Conservation (phyloP, 805 yeast species). For the Barnettozyma botsteinii region DNA sequence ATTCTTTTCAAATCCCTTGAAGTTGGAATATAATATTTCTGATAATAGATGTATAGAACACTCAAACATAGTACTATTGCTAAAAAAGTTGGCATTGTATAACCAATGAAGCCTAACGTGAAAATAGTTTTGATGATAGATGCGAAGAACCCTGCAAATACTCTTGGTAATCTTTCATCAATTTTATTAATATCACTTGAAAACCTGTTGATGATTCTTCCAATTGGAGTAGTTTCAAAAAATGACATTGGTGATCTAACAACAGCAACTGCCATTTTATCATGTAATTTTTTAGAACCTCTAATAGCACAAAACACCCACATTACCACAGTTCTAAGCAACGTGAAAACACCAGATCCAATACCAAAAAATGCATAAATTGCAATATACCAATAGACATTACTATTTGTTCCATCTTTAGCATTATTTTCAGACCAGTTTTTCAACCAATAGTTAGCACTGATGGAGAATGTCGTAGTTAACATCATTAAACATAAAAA, state of each 20-base stretch:
- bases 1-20: constrained; percentile 77
- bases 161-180: constrained; percentile 52
- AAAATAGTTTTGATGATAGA: constrained; percentile 39
- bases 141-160: constrained; percentile 42
- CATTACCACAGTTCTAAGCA: constrained; percentile 41
- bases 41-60: constrained; percentile 62
- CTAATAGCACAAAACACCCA: constrained; percentile 49
- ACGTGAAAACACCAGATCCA: constrained; percentile 41
- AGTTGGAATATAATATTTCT: constrained; percentile 59
- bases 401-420: constrained; percentile 36
- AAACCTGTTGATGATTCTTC: constrained; percentile 60
- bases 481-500: constrained; percentile 33
- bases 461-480: constrained; percentile 32
- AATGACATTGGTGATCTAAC: constrained; percentile 58
- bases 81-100: constrained; percentile 49
- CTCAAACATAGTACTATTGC: constrained; percentile 39
- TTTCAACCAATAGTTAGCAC: constrained; percentile 59
- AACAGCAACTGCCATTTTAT: constrained; percentile 48
- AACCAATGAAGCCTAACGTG: constrained; percentile 47
- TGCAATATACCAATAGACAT: constrained; percentile 42
- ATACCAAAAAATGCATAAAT: constrained; percentile 54
- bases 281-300: constrained; percentile 52
- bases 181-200: constrained; percentile 55
- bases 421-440: constrained; percentile 57
- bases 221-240: constrained; percentile 66